Conservation (phyloP, 2,329 filamentous ascomycete genomes). For the Aspergillus calidoustus region DNA sequence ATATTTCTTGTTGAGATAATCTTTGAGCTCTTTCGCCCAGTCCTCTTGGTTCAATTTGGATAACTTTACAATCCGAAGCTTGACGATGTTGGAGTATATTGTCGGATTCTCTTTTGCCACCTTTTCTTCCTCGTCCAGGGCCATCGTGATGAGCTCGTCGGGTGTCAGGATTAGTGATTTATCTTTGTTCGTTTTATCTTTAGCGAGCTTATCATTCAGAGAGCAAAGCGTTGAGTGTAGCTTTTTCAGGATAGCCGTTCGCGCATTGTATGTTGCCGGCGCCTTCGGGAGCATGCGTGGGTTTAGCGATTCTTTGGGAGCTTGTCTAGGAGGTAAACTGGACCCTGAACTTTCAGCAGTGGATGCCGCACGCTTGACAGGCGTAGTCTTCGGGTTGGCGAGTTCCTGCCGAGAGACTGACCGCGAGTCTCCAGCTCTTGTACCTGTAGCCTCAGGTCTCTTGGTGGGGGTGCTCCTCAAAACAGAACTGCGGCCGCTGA, state of each 20-base stretch:
- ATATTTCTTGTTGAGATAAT: conserved; percentile 44
- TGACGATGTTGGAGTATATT: conserved; percentile 84
- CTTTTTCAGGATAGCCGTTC: conserved; percentile 49
- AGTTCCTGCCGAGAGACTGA: not conserved
- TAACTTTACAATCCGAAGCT: conserved; percentile 75
- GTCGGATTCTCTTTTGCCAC: conserved; percentile 67
- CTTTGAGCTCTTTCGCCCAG: conserved; percentile 70
- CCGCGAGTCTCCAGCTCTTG: not conserved
- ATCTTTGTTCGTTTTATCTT: conserved; percentile 37
- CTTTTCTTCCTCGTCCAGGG: conserved; percentile 72
- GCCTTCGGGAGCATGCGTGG: conserved; percentile 51
- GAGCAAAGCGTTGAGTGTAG: conserved; percentile 49
- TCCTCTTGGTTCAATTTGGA: conserved; percentile 73
- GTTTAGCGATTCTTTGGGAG: conserved; percentile 49
- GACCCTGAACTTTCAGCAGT: conserved; percentile 8
- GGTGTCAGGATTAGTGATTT: conserved; percentile 43
- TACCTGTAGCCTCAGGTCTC: conserved; percentile 28
- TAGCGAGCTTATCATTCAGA: conserved; percentile 44
- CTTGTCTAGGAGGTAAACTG: conserved; percentile 34
- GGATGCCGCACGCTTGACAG: conserved; percentile 8
- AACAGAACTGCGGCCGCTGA: not conserved
- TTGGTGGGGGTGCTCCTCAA: conserved; percentile 35
- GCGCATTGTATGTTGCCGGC: conserved; percentile 47
- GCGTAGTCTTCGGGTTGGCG: conserved; percentile 4
- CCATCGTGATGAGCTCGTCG: conserved; percentile 51